Evolutionary conservation across 2,329 filamentous ascomycete genomes (phyloP), one percentile per base, ranked within the genome.

Genomic region (Chrysosporium keratinophilum): DNA sequence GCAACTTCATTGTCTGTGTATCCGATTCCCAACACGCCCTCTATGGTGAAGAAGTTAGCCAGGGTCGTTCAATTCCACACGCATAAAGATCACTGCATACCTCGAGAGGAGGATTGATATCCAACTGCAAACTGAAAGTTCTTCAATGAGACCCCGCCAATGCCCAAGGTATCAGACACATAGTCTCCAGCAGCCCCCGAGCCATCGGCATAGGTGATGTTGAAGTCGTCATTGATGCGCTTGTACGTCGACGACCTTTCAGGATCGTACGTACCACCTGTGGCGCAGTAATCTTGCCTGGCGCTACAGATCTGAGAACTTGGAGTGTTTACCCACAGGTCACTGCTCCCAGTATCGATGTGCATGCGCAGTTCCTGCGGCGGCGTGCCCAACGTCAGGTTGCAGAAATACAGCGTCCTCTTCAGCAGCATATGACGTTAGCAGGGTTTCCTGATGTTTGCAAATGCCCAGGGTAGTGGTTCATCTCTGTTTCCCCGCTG

Each of bases 151-250:
- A 72, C 64, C 20, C 72, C 75, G 20, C 77, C 79, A 44, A 84
- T 64, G 2, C 56, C 72, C 54, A 95, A 71, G 0, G 77, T 84
- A 64, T 96, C 90, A 3, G 79, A 82, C 1, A 81, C 87, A 66
- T 95, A 95, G 68, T 93, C 86, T 34, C 90, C 89, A 1, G 72
- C 67, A 0, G 88, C 86, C 4, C 82, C 81, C 0, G 86, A 86
- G 44, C 87, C 87, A 69, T 95, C 89, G 40, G 86, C 84, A 60
- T 95, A 95, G 1, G 83, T 82, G 59, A 95, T 95, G 71, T 91
- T 90, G 74, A 96, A 95, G 56, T 82, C 76, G 63, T 79, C 82
- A 58, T 82, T 83, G 52, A 95, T 69, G 64, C 83, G 88, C 34
- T 76, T 63, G 68, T 90, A 91, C 1, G 88, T 87, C 1, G 85